A percentile compares a stretch with the other conserved stretches of the same genome.
These are phyloP conservation scores for Zelonia costaricensis DNA, from an alignment of 208 protist species.

Conservation along the genomic window DNA sequence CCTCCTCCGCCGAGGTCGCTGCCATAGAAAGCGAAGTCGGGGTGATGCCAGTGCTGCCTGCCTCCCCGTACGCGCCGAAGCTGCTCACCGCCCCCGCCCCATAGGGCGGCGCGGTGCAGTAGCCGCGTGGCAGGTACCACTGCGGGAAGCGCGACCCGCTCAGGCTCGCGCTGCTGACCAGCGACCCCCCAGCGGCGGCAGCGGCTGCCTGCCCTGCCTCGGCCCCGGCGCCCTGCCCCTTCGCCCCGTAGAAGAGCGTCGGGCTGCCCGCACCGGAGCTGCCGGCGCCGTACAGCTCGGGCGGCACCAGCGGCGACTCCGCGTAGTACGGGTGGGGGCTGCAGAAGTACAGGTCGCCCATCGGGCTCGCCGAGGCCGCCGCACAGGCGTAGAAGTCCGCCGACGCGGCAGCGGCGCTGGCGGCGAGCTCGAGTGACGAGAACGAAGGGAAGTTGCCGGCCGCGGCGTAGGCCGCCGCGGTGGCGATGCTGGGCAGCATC, in stretches of 20 bases:
- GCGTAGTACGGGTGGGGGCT: conserved; percentile 13
- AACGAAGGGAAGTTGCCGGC: background rate
- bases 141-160: conserved; percentile 28
- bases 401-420: conserved; percentile 1
- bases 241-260: background rate
- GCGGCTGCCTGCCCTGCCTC: too few relatives aligned
- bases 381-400: conserved; percentile 12
- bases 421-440: conserved; percentile 3
- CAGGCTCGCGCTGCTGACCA: conserved; percentile 21
- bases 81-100: background rate
- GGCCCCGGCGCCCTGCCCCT: background rate
- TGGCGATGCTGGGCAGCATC: too few relatives aligned
- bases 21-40: background rate
- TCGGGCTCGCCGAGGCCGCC: conserved; percentile 5
- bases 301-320: conserved; percentile 17
- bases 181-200: conserved; percentile 3
- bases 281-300: conserved; percentile 19
- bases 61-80: background rate
- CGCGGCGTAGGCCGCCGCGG: background rate
- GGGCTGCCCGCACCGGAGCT: background rate
- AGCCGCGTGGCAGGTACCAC: conserved; percentile 30
- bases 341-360: conserved; percentile 20
- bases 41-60: conserved; percentile 3
- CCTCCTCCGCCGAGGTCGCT: conserved; percentile 6
- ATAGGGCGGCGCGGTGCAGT: conserved; percentile 6